These are phyloP conservation scores for Penicillium waksmanii DNA, from an alignment of 495 filamentous ascomycete genomes.

Conservation along the genomic window DNA sequence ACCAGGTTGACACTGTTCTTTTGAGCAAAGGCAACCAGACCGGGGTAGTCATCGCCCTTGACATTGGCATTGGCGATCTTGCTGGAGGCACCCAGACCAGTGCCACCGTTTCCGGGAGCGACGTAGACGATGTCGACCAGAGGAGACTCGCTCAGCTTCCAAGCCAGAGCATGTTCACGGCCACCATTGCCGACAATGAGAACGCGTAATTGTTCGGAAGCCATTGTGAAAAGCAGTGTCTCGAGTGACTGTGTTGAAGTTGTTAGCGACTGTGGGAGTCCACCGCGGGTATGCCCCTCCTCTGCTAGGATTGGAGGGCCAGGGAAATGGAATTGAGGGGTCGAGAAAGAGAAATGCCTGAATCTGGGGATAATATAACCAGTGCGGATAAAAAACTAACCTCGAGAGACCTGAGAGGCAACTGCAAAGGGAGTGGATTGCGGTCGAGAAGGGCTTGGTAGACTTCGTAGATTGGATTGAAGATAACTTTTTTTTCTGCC, in stretches of 20 bases:
- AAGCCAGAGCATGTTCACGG: conserved; percentile 91
- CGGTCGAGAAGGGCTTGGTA: conserved; percentile 16
- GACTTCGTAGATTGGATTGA: conserved; percentile 3
- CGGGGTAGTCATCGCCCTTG: conserved; percentile 73
- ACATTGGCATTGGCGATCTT: conserved; percentile 78
- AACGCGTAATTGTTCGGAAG: conserved; percentile 57
- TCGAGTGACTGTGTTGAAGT: conserved; percentile 35
- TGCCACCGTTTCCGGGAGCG: conserved; percentile 85
- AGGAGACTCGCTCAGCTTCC: conserved; percentile 86
- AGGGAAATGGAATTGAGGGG: conserved; percentile 1
- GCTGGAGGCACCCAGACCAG: conserved; percentile 59
- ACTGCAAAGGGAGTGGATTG: conserved; percentile 28
- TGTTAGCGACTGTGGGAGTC: conserved; percentile 28
- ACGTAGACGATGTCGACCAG: conserved; percentile 54
- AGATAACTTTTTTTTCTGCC: conserved; percentile 35
- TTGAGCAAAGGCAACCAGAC: conserved; percentile 74
- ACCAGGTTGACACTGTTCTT: conserved; percentile 78
- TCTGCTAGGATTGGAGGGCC: neutral
- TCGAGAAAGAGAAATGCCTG: neutral
- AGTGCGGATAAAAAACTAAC: conserved; percentile 24
- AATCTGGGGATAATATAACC: no score
- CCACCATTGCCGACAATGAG: conserved; percentile 93
- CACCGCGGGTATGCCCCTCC: conserved; percentile 38
- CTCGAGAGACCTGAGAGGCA: conserved; percentile 39
- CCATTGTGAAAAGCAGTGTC: conserved; percentile 41